These are phyloP conservation scores for Leccinum boreale DNA, from an alignment of 768 basidiomycete genomes.

Conservation along the genomic window DNA sequence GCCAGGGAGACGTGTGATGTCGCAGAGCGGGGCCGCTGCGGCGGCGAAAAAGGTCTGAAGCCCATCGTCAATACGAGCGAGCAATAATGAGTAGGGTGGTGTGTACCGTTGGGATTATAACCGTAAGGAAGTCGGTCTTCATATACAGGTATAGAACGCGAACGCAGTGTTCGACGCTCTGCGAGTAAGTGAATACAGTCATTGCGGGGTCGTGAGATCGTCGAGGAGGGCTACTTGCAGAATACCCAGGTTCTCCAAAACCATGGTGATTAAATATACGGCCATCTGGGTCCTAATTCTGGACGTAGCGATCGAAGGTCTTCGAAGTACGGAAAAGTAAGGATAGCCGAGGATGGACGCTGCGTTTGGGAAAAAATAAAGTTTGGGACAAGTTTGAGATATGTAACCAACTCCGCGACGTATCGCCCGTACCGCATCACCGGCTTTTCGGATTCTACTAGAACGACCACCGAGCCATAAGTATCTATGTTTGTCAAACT, in stretches of 20 bases:
- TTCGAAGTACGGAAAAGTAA: neutral
- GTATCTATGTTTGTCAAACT: conserved; percentile 4
- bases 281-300: conserved; percentile 2
- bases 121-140: conserved; percentile 25
- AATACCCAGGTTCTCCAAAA: neutral
- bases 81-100: neutral
- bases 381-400: neutral
- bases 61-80: neutral
- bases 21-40: conserved; percentile 32
- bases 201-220: conserved; percentile 22
- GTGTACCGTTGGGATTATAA: conserved; percentile 27
- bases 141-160: conserved; percentile 24
- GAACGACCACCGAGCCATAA: neutral
- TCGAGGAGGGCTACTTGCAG: conserved; percentile 1
- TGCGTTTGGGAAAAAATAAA: conserved; percentile 1
- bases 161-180: conserved; percentile 5
- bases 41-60: conserved; percentile 34
- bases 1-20: conserved; percentile 19
- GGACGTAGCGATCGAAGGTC: conserved; percentile 6
- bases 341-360: conserved; percentile 8
- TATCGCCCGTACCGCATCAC: neutral
- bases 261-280: conserved; percentile 20
- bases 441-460: neutral
- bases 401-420: conserved; percentile 1
- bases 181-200: conserved; percentile 13